Percentiles rank a stretch among this genome's conserved stretches.
Evolutionary conservation across 1,284 basidiomycete genomes (phyloP).

Genomic region (Puccinia sorghi): DNA sequence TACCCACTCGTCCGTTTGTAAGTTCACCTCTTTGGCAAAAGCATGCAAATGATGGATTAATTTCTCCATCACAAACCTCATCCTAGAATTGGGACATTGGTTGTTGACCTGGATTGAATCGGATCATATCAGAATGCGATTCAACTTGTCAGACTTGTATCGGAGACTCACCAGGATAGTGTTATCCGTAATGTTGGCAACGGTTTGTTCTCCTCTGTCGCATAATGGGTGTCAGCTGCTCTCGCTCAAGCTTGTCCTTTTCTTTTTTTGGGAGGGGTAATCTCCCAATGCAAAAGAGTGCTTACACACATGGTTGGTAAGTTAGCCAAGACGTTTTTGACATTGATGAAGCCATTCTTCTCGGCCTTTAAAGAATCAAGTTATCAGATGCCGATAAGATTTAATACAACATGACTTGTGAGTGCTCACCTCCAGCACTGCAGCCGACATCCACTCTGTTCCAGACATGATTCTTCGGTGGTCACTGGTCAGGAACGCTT

Average conservation of each 20-base stretch:
- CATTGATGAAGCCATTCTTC: constrained; percentile 35
- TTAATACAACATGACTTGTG: not conserved
- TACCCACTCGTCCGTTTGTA: constrained; percentile 85
- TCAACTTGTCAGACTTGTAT: not conserved
- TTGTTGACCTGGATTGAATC: constrained; percentile 55
- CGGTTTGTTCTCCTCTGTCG: constrained; percentile 51
- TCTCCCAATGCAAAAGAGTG: not conserved
- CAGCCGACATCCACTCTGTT: constrained; percentile 16
- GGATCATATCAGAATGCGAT: not conserved
- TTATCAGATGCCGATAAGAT: not conserved
- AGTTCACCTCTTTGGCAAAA: constrained; percentile 70
- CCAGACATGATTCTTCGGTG: not conserved
- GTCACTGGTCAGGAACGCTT: not conserved
- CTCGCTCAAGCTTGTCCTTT: not conserved
- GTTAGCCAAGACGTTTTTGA: constrained; percentile 28
- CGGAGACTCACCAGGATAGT: constrained; percentile 25
- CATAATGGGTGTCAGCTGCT: not conserved
- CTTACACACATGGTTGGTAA: constrained; percentile 33
- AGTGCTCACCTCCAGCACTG: constrained; percentile 23
- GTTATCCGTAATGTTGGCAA: constrained; percentile 66
- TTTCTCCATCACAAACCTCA: constrained; percentile 62
- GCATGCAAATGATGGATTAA: constrained; percentile 69
- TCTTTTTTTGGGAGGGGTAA: no score
- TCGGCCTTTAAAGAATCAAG: constrained; percentile 6
- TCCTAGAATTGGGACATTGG: constrained; percentile 59